These are phyloP conservation scores for Talaromyces rugulosus DNA, from an alignment of 2,329 filamentous ascomycete species.

Conservation along the genomic window DNA sequence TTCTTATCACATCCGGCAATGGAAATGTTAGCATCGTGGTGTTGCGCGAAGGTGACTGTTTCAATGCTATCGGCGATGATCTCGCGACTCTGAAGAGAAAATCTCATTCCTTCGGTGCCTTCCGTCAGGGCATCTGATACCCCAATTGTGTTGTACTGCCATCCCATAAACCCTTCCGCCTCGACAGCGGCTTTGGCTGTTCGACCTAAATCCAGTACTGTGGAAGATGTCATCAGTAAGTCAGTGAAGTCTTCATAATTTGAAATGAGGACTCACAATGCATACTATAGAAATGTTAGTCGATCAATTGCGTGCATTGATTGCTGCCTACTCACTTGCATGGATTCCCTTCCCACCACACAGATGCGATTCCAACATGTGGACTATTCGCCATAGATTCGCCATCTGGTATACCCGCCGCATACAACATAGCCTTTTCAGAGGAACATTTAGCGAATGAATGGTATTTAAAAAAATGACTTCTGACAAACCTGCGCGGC, in stretches of 20 bases:
- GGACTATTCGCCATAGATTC: conserved; percentile 79
- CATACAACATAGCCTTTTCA: conserved; percentile 87
- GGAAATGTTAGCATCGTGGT: conserved; percentile 96
- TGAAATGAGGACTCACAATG: no score
- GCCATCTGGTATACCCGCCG: conserved; percentile 76
- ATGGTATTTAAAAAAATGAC: no score
- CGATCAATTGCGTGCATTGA: no score
- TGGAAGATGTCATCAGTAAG: no score
- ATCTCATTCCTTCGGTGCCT: conserved; percentile 96
- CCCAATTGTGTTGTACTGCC: conserved; percentile 98
- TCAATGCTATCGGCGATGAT: conserved; percentile 98
- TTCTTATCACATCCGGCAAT: conserved; percentile 99
- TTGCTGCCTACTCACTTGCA: conserved; percentile 83
- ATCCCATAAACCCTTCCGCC: conserved; percentile 77
- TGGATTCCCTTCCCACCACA: conserved; percentile 97
- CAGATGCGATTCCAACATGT: conserved; percentile 94
- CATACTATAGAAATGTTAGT: no score
- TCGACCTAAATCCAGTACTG: conserved; percentile 75
- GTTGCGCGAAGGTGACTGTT: conserved; percentile 97
- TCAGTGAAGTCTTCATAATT: no score
- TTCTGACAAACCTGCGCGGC: no score
- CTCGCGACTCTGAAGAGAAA: conserved; percentile 88
- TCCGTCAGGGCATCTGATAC: conserved; percentile 97
- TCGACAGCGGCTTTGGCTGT: conserved; percentile 69
- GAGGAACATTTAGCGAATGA: no score